phyloP scores from a whole-genome alignment of 352 stramenopile genomes.

The Phytophthora constricta region DNA sequence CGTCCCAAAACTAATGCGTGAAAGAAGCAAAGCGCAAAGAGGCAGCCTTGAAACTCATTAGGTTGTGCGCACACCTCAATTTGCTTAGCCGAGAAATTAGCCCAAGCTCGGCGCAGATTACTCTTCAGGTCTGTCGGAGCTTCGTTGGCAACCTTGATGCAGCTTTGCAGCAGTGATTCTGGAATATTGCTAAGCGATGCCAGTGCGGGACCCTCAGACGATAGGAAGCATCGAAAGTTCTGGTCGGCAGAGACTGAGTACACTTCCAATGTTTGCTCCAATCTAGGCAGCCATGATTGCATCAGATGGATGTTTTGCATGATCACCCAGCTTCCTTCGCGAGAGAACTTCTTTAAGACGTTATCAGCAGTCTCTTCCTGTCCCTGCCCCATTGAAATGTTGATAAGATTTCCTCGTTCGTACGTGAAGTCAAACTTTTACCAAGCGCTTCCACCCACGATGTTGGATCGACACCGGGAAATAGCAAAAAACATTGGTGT shows the following conservation, averaged over 20 bases:
- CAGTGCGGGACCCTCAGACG: conserved; percentile 88
- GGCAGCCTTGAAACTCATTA: conserved; percentile 91
- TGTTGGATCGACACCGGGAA: conserved; percentile 91
- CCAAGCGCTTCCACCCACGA: conserved; percentile 87
- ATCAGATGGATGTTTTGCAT: conserved; percentile 94
- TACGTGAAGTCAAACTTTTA: conserved; percentile 86
- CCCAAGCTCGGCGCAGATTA: conserved; percentile 83
- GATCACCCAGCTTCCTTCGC: conserved; percentile 89
- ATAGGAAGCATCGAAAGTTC: conserved; percentile 96
- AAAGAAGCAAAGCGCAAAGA: conserved; percentile 96
- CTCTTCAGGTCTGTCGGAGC: conserved; percentile 83
- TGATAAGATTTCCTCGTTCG: conserved; percentile 74
- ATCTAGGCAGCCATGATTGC: conserved; percentile 87
- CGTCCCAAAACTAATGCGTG: conserved; percentile 92
- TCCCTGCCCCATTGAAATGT: conserved; percentile 92
- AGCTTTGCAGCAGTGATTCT: conserved; percentile 83
- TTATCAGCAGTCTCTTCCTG: conserved; percentile 81
- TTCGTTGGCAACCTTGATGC: conserved; percentile 90
- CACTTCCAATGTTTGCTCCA: conserved; percentile 81
- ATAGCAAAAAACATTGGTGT: conserved; percentile 94
- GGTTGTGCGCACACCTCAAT: conserved; percentile 72
- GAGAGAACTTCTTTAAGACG: conserved; percentile 71
- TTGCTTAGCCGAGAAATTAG: conserved; percentile 81
- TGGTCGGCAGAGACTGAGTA: conserved; percentile 87
- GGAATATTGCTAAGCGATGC: conserved; percentile 90